Base-by-base conservation (phyloP, 352 stramenopile genomes). In the Pythium volutum region DNA sequence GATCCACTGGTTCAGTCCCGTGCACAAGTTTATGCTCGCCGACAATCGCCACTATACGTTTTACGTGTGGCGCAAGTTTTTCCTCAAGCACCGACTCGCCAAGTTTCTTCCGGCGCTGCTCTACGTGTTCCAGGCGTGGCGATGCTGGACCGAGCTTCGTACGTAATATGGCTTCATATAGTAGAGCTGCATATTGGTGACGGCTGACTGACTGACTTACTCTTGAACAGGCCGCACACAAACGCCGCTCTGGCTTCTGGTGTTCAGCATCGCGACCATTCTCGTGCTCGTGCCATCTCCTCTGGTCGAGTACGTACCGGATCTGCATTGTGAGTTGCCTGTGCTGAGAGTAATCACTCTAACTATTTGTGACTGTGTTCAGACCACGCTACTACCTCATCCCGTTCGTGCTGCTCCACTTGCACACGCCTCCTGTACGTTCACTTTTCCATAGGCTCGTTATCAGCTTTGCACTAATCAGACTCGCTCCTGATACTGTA, bases 41-140 rank as follows among this genome's bases (percentile, higher is more conserved):
- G 91, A 97, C 72, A 97, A 97, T 59, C 84, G 91, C 9, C 89
- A 97, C 67, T 97, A 96, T 65, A 95, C 85, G 10, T 97, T 97
- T 58, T 97, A 97, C 70, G 38, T 97, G 22, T 97, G 91, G 91
- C 70, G 81, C 16, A 91, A 90, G 61, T 87, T 96, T 46, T 95
- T 93, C 51, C 70, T 84, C 5, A 88, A 87, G 43, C 84, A 94
- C 45, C 48, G 61, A 0, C 39, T 89, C 15, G 81, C 77, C 51
- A 93, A 92, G 62, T 90, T 88, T 33, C 56, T 89, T 18, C 82
- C 78, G 14, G 56, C 54, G 0, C 64, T 77, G 29, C 38, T 89
- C 11, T 95, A 95, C 38, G 42, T 91, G 0, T 86, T 81, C 53
- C 74, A 74, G 6, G 76, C 76, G 2, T 93, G 86, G 84, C 68